phyloP scores from a whole-genome alignment of 768 basidiomycete species.

The Amanita inopinata region DNA sequence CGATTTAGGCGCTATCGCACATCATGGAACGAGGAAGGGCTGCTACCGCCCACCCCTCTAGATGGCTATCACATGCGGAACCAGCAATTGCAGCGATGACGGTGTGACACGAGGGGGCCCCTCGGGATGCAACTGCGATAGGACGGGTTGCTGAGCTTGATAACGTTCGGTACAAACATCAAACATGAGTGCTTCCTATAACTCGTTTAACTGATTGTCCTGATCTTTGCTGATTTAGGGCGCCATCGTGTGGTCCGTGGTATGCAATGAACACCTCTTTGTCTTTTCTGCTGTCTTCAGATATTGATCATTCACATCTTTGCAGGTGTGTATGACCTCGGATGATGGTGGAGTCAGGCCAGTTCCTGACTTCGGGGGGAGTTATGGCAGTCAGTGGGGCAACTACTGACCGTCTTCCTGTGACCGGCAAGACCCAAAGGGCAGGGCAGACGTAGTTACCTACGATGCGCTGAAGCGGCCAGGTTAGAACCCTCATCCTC shows the following conservation, averaged over 20 bases:
- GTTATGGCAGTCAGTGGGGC: conserved; percentile 1
- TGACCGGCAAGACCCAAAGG: conserved; percentile 4
- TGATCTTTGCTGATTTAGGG: no score
- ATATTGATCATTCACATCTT: neutral
- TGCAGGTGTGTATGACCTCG: neutral
- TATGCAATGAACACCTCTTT: neutral
- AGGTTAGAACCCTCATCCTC: conserved; percentile 7
- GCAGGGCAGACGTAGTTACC: neutral
- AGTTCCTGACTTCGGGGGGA: neutral
- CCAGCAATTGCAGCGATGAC: no score
- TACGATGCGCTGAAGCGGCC: conserved; percentile 5
- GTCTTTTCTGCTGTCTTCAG: neutral
- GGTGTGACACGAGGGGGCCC: no score
- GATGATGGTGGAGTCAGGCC: conserved; percentile 1
- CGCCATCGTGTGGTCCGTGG: neutral
- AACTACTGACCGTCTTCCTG: conserved; percentile 4
- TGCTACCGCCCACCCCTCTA: neutral
- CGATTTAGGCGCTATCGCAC: neutral
- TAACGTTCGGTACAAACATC: no score
- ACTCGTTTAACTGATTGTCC: no score
- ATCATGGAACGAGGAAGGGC: neutral
- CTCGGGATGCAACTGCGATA: no score
- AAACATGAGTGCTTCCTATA: no score
- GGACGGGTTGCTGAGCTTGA: no score
- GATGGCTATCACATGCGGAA: no score